Evolutionary conservation across 768 basidiomycete species (phyloP), one percentile per base, ranked within the genome.

Genomic region (Serendipita sp.): DNA sequence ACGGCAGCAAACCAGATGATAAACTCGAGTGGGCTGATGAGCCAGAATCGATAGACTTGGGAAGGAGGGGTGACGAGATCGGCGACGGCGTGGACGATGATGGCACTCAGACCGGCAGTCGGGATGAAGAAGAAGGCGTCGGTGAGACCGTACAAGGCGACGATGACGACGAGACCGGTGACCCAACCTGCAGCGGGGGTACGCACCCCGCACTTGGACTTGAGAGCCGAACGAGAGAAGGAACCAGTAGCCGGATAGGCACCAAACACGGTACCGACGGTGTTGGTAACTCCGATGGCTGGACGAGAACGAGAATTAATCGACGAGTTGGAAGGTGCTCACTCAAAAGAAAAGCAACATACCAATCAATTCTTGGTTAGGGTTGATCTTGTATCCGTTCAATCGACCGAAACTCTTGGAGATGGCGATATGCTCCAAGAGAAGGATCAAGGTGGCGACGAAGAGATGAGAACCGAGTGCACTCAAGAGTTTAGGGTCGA

Each of bases 171-270:
- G 41, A 95, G 71, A 28, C 90, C 86, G 22, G 91, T 87, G 67
- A 88, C 70, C 63, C 93, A 78, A 63, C 96, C 96, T 11, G 89
- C 92, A 9, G 85, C 78, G 5, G 96, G 96, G 2, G 96, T 98
- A 61, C 95, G 83, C n/a, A 98, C 95, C 53, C 96, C 96, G 0
- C 90, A 94, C 73, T 95, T 97, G 31, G 89, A 84, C 74, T 96
- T 93, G 70, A 99, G 77, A 1, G 96, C 96, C 2, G 93, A 89
- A n/a, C 96, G 88, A 42, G 94, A 96, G 81, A 99, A 99, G 0
- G 94, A 97, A 1, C 96, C 96, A 13, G 96, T 99, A 0, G 95
- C 90, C 7, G 96, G 94, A 72, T 96, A 98, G 0, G 93, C 95
- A 61, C 74, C 81, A 72, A 99, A 97, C 67, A 88, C 76, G 16